Percentiles rank a stretch among this genome's conserved stretches.
Conservation (phyloP, 2,329 filamentous ascomycete genomes). For the Massarina eburnea region DNA sequence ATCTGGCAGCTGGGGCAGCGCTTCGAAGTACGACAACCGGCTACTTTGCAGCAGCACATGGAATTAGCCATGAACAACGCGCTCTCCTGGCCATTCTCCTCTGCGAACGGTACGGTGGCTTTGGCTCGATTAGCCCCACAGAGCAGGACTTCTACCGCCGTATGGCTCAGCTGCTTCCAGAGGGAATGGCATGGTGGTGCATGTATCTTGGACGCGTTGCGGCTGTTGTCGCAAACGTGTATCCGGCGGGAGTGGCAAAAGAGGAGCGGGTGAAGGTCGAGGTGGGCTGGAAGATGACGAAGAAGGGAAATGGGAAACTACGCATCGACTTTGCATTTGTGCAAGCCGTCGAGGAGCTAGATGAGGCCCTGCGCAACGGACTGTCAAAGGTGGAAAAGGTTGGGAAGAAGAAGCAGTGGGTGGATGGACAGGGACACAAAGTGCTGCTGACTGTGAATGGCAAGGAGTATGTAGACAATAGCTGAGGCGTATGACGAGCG, state of each 20-base stretch:
- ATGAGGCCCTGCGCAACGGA: conserved; percentile 34
- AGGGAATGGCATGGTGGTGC: conserved; percentile 65
- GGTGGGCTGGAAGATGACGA: conserved; percentile 25
- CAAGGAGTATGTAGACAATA: conserved; percentile 16
- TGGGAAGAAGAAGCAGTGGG: conserved; percentile 46
- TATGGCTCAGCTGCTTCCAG: conserved; percentile 56
- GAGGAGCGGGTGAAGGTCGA: conserved; percentile 38
- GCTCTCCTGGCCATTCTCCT: conserved; percentile 71
- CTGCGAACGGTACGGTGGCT: conserved; percentile 72
- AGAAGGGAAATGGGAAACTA: conserved; percentile 33
- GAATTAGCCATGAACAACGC: conserved; percentile 71
- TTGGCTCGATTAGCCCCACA: conserved; percentile 55
- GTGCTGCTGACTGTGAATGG: conserved; percentile 33
- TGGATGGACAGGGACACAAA: conserved; percentile 30
- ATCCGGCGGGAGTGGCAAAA: conserved; percentile 59
- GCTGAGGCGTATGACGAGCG: background rate
- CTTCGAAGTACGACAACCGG: conserved; percentile 73
- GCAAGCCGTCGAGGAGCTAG: conserved; percentile 29
- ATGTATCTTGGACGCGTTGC: conserved; percentile 64
- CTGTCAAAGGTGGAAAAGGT: conserved; percentile 37
- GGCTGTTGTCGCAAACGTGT: conserved; percentile 59
- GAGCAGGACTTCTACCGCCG: conserved; percentile 58
- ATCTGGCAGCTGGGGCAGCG: conserved; percentile 61
- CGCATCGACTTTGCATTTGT: conserved; percentile 30
- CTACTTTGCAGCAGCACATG: conserved; percentile 67